Evolutionary conservation across 2,329 filamentous ascomycete genomes (phyloP), one percentile per base, ranked within the genome.

Genomic region (Colletotrichum lupini): DNA sequence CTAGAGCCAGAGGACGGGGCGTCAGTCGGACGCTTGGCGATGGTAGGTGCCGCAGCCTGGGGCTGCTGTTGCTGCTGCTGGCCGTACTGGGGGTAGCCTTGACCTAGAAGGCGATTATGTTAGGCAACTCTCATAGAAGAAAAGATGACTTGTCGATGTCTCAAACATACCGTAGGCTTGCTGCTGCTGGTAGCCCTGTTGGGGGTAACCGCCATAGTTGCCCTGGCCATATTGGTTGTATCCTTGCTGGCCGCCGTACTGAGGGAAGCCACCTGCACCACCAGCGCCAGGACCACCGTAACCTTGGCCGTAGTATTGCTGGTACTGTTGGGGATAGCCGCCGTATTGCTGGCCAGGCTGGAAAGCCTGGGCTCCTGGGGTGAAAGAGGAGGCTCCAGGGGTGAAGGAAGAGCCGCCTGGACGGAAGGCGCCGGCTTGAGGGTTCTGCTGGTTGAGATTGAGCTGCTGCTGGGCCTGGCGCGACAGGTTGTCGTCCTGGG

Each of bases 401-500:
- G 87, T 88, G 87, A 95, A 95, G 22, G 85, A 80, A 24, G 85
- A 83, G 14, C 85, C 88, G 73, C 82, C 85, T 42, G 88, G 84
- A 78, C 83, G 85, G 83, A 84, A 88, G 76, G 75, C 79, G 76
- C 85, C 84, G 72, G 84, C 85, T 72, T 82, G 82, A 75, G 80
- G 82, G 76, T 81, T 83, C 77, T 84, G 84, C 66, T 87, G 86
- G 82, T 93, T 93, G 80, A 95, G 82, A 82, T 95, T 94, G 83
- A 95, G 89, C 82, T 93, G 92, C 82, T 93, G 91, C 78, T 93
- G 90, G 49, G 93, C 86, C 87, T 95, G 94, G 79, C 92, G 91
- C 75, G 94, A 90, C 83, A 97, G 91, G 82, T 90, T 90, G 78
- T 94, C 93, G 79, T 95, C 93, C 87, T 94, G 92, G 75, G 91